These are phyloP conservation scores for Penicillium paradoxum DNA, from an alignment of 495 filamentous ascomycete species.

Conservation along the genomic window DNA sequence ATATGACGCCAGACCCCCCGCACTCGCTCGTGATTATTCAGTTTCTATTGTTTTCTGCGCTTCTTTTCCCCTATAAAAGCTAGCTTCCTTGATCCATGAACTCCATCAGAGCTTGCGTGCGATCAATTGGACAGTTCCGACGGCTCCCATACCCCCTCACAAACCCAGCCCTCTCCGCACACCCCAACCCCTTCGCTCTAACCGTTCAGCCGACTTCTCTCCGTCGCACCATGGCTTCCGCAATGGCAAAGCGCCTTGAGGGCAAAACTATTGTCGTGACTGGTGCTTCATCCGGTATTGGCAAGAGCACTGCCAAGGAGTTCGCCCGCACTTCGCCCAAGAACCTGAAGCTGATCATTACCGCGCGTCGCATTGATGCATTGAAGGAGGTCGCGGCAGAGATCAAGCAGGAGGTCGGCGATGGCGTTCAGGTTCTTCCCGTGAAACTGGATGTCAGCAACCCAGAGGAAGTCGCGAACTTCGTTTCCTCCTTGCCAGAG, in stretches of 20 bases:
- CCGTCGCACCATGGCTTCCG: conserved; percentile 62
- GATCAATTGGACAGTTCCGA: conserved; percentile 28
- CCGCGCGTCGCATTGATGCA: conserved; percentile 75
- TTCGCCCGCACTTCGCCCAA: conserved; percentile 84
- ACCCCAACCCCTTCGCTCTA: conserved; percentile 16
- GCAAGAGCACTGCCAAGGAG: conserved; percentile 77
- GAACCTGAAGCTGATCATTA: conserved; percentile 77
- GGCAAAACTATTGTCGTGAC: conserved; percentile 94
- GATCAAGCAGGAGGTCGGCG: conserved; percentile 73
- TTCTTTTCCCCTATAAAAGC: background rate
- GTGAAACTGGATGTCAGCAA: conserved; percentile 85
- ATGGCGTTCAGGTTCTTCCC: conserved; percentile 75
- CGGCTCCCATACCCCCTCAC: conserved; percentile 17
- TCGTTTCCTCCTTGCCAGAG: conserved; percentile 68
- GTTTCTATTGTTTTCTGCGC: conserved; percentile 16
- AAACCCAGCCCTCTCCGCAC: conserved; percentile 16
- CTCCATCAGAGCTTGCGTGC: conserved; percentile 20
- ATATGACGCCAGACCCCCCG: conserved; percentile 25
- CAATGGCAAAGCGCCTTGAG: conserved; percentile 78
- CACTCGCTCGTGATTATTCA: conserved; percentile 15
- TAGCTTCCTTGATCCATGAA: conserved; percentile 29
- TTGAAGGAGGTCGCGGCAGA: conserved; percentile 71
- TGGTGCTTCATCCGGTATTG: conserved; percentile 91
- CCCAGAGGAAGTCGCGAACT: conserved; percentile 65
- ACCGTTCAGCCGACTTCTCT: conserved; percentile 20